Evolutionary conservation across 345 rosid species (phyloP).

Genomic region (Brassica carinata): DNA sequence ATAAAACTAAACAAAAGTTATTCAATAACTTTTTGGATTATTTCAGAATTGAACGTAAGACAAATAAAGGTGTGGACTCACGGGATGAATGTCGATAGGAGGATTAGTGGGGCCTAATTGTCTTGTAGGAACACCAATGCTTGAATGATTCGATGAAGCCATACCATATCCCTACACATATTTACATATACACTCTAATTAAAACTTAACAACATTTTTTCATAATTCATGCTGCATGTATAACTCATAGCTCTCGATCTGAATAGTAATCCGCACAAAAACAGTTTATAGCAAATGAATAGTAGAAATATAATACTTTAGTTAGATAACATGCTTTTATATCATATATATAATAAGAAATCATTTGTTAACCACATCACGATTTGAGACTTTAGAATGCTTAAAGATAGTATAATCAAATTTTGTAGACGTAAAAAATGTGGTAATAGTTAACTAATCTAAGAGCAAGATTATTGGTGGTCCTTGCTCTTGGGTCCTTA

Average conservation of each 20-base stretch:
- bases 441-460: neutral
- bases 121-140: constrained; percentile 46
- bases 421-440: neutral
- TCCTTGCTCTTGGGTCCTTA: no score
- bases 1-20: neutral
- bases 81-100: constrained; percentile 66
- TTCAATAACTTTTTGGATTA: neutral
- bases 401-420: neutral
- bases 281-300: neutral
- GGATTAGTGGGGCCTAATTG: constrained; percentile 51
- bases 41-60: neutral
- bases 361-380: neutral
- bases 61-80: constrained; percentile 42
- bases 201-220: neutral
- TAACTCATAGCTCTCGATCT: neutral
- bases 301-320: neutral
- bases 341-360: neutral
- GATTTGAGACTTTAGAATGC: neutral
- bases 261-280: neutral
- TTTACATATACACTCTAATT: neutral
- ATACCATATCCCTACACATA: constrained; percentile 41
- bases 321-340: neutral
- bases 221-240: neutral
- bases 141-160: constrained; percentile 32
- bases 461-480: no score